Conservation (phyloP, 768 basidiomycete genomes). For the Suillus clintonianus region DNA sequence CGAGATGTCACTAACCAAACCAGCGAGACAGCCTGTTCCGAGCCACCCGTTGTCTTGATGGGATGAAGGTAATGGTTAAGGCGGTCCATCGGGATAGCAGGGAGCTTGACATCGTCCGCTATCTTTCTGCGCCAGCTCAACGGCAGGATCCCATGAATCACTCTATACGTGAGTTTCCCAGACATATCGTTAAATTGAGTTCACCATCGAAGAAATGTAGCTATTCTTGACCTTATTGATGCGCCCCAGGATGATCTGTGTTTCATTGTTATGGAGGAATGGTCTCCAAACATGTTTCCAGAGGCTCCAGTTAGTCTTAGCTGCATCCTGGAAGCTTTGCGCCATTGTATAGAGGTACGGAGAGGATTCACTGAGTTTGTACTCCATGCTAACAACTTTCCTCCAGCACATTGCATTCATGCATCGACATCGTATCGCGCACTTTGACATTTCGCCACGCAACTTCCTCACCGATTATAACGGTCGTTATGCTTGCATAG, state of each 20-base stretch:
- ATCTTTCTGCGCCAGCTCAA: conserved; percentile 53
- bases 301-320: conserved; percentile 51
- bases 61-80: conserved; percentile 61
- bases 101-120: conserved; percentile 60
- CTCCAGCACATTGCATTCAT: conserved; percentile 67
- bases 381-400: conserved; percentile 5
- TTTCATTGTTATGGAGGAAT: conserved; percentile 82
- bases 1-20: conserved; percentile 7
- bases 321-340: conserved; percentile 56
- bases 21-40: conserved; percentile 77
- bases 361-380: not conserved
- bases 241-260: conserved; percentile 51
- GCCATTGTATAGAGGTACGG: conserved; percentile 71
- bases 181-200: not conserved
- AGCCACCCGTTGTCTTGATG: conserved; percentile 54
- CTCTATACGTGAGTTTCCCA: conserved; percentile 62
- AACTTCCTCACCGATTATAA: conserved; percentile 69
- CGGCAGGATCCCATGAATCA: conserved; percentile 69
- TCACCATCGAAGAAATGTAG: conserved; percentile 35
- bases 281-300: conserved; percentile 64
- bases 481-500: conserved; percentile 71
- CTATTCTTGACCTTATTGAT: conserved; percentile 65
- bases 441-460: conserved; percentile 70
- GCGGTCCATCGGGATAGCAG: conserved; percentile 65
- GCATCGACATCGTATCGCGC: conserved; percentile 65